Base-by-base conservation (phyloP, 2,329 filamentous ascomycete species). In the Sporothrix dimorphospora region DNA sequence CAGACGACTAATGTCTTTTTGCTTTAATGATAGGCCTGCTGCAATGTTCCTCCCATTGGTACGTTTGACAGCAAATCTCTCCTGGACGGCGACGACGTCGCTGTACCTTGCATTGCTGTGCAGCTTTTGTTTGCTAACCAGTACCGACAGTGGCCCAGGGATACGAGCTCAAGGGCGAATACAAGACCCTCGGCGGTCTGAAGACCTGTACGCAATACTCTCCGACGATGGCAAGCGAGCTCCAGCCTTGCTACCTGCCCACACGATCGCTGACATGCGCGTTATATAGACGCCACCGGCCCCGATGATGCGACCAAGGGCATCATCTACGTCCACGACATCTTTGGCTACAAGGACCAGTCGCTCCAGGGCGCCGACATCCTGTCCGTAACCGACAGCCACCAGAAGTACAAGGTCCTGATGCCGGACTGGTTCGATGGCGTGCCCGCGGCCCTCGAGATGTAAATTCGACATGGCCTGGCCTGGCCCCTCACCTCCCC, bases 401-500 rank as follows among this genome's bases (percentile, higher is more conserved):
- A 82, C 81, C 87, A 83, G 80, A 89, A 92, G 78, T 96, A 97
- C 85, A 90, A 90, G 76, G 92, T 97, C 76, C 94, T 94, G 82
- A 94, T 98, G 75, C 94, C 94, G 38, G 94, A 98, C 83, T 95
- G 93, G 86, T 97, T 97, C 84, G 87, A 92, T 73, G 94, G 93
- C 79, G 86, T 88, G 75, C 91, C 93, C 1, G 82, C 82, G 77
- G 81, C 83, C 67, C 85, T 89, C 79, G 83, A 83, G 78, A 81
- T 86, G 87, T 81, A 75, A 76, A 77, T 73, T 38, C 3, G 12
- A n/a, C n/a, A n/a, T n/a, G n/a, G n/a, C 34, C 34, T 34, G 30
- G 30, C 30, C n/a, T n/a, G 6, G 30, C 3, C 30, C 49, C 19
- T n/a, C 49, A 21, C 8, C 1, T 30, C 8, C 55, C 79, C 40